Evolutionary conservation across 495 filamentous ascomycete genomes (phyloP).

Genomic region (Gamarada debralockiae): DNA sequence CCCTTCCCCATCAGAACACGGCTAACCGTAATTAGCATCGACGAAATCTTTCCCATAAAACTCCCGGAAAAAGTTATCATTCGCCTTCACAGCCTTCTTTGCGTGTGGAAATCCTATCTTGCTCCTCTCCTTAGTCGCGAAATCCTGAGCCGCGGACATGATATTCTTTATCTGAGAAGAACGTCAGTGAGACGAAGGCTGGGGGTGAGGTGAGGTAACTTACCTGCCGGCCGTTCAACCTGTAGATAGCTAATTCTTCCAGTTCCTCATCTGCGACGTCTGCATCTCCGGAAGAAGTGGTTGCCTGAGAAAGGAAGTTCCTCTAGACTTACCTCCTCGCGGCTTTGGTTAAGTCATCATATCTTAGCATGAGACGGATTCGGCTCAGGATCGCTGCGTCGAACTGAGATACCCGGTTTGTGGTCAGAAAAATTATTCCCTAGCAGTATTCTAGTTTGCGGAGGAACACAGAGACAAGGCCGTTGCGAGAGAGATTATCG

Average conservation of each 20-base stretch:
- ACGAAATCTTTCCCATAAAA: too few species aligned
- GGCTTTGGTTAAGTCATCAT: slow-evolving; percentile 2
- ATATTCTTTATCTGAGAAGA: slow-evolving; percentile 17
- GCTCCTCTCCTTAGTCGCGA: slow-evolving; percentile 13
- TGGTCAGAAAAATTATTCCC: slow-evolving; percentile 16
- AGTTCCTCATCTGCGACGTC: too few species aligned
- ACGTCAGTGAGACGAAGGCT: too few species aligned
- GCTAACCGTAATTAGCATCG: too few species aligned
- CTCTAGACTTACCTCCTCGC: slow-evolving; percentile 1
- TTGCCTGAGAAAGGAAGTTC: slow-evolving; percentile 4
- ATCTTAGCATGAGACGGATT: slow-evolving; percentile 12
- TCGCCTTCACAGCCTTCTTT: slow-evolving; percentile 2
- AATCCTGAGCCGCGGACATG: slow-evolving; percentile 5
- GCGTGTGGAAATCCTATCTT: slow-evolving; percentile 4
- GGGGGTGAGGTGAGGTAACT: too few species aligned
- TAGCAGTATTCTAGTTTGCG: slow-evolving; percentile 17
- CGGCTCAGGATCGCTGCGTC: slow-evolving; percentile 9
- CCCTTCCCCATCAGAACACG: too few species aligned
- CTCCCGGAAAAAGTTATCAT: too few species aligned
- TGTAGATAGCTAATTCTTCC: too few species aligned
- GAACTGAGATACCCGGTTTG: slow-evolving; percentile 14
- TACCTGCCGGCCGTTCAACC: too few species aligned
- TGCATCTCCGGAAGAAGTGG: slow-evolving; percentile 6
- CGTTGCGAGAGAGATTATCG: slow-evolving; percentile 24
- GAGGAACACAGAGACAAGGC: slow-evolving; percentile 17